A percentile compares a stretch with the other conserved stretches of the same genome.
Evolutionary conservation across 225 moss, liverwort and hornwort genomes (phyloP).

Genomic region (Antitrichia curtipendula): DNA sequence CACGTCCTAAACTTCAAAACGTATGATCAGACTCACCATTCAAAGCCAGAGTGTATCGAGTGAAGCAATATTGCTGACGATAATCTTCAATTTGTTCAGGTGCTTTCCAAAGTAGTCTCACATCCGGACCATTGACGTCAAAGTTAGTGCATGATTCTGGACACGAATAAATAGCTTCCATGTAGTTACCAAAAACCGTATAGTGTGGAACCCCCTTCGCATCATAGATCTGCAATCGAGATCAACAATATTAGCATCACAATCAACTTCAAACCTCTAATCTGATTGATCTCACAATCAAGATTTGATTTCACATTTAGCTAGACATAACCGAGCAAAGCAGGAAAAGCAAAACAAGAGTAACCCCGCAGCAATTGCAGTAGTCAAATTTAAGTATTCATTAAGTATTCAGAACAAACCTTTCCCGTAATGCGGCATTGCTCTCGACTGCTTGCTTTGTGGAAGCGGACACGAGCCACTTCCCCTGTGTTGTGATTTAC

Average conservation of each 20-base stretch:
- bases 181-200: constrained; percentile 73
- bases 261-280: not conserved
- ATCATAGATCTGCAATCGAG: constrained; percentile 56
- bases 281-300: not conserved
- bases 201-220: constrained; percentile 51
- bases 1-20: not conserved
- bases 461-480: constrained; percentile 74
- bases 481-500: constrained; percentile 82
- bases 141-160: constrained; percentile 47
- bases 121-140: constrained; percentile 39
- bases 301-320: not conserved
- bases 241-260: not conserved
- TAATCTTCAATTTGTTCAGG: constrained; percentile 77
- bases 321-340: not conserved
- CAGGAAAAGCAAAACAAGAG: not conserved
- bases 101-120: constrained; percentile 63
- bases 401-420: constrained; percentile 20
- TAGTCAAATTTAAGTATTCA: not conserved
- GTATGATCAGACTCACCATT: constrained; percentile 45
- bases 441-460: constrained; percentile 86
- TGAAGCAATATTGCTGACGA: constrained; percentile 92
- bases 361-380: not conserved
- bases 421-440: constrained; percentile 90
- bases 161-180: constrained; percentile 76
- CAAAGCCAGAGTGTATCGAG: constrained; percentile 64